Evolutionary conservation across 768 basidiomycete species (phyloP).

Genomic region (Daedaleopsis sinensis): DNA sequence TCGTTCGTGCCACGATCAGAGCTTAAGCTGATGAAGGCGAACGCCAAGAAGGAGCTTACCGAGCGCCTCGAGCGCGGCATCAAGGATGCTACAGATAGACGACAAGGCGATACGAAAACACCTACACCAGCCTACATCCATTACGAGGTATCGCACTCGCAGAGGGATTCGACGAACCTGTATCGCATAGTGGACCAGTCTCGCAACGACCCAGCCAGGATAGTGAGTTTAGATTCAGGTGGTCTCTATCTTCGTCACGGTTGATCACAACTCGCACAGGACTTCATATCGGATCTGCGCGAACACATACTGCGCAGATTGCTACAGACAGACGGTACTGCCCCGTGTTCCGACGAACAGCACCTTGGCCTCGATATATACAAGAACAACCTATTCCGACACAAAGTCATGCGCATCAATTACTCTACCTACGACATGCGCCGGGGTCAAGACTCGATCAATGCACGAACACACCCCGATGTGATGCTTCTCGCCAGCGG

Average conservation of each 20-base stretch:
- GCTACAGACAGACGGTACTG: conserved; percentile 31
- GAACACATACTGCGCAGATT: conserved; percentile 33
- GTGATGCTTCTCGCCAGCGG: conserved; percentile 29
- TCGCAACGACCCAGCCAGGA: conserved; percentile 28
- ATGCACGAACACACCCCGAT: conserved; percentile 37
- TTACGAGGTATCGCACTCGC: conserved; percentile 24
- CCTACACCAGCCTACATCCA: conserved; percentile 6
- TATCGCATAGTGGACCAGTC: neutral
- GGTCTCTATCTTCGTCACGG: too few species aligned
- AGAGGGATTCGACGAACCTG: conserved; percentile 1
- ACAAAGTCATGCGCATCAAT: conserved; percentile 37
- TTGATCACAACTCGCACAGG: too few species aligned
- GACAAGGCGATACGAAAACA: neutral
- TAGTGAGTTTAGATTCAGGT: too few species aligned
- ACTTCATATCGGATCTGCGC: conserved; percentile 32
- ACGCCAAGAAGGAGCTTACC: conserved; percentile 15
- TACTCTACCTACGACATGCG: conserved; percentile 47
- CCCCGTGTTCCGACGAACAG: conserved; percentile 26
- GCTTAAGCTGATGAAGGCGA: conserved; percentile 13
- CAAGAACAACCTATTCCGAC: conserved; percentile 32
- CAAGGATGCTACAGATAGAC: neutral
- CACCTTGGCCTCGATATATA: conserved; percentile 12
- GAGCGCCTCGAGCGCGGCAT: conserved; percentile 9
- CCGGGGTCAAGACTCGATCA: conserved; percentile 43
- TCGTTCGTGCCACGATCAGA: neutral